Evolutionary conservation across 1,139 yeast species (phyloP), one percentile per base, ranked within the genome.

Genomic region (Meyerozyma elateridarum): DNA sequence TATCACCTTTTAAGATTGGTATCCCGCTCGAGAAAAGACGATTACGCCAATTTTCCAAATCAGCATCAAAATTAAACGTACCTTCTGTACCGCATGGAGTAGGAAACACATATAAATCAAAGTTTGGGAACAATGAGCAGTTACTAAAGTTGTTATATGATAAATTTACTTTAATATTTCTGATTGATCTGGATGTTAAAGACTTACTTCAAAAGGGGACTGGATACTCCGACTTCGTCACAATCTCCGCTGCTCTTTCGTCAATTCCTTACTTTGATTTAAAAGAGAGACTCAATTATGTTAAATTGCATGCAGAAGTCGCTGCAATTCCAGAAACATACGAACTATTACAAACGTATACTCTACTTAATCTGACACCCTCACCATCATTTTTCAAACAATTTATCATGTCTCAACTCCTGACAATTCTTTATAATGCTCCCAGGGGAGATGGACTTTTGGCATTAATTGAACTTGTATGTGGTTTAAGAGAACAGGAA

Each of bases 401-500:
- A 31, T 65, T 67, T 44, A 64, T 78, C 1, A 50, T 75, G 42
- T 37, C 48, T 0, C 57, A 64, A 33, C 55, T 89, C 4, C 74
- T 81, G 2, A 41, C 54, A 4, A 57, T 85, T 18, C 84, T 85
- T 2, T 53, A 73, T 16, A 53, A 65, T 30, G 70, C 93, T 9
- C 59, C 70, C 1, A 57, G 60, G 11, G 38, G 42, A 1, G 80
- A 84, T 48, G 96, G 96, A 0, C 71, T 89, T 1, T 57, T 73
- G 21, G 67, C 87, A 1, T 56, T 89, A 32, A 68, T 88, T 21
- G 97, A 91, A 54, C 79, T 83, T 42, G 69, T 84, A 0, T 64
- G 85, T 11, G 95, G 95, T 0, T 60, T 84, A 22, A 61, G 95
- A 39, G 94, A 85, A 28, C 70, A 70, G 35, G 93, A 82, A 33